A percentile compares a stretch with the other conserved stretches of the same genome.
These are phyloP conservation scores for Lactifluus hygrophoroides DNA, from an alignment of 768 basidiomycete species.

Conservation along the genomic window DNA sequence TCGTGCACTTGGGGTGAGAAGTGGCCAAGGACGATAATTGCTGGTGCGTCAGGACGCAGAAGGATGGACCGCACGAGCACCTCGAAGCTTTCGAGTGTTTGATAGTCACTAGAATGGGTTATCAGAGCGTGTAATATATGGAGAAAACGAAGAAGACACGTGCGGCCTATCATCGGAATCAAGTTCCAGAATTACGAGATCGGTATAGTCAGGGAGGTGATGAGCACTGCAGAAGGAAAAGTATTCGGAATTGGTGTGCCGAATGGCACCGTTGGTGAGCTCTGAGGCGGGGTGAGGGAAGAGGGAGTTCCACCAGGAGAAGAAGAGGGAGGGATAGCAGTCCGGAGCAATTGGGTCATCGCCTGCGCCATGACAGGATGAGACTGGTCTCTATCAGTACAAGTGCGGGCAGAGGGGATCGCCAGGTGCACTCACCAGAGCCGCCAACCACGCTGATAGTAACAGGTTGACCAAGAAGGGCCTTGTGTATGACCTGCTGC, in stretches of 20 bases:
- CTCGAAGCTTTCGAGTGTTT: slow-evolving; percentile 80
- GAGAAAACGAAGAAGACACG: slow-evolving; percentile 28
- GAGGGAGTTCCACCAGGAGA: slow-evolving; percentile 95
- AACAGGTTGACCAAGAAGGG: slow-evolving; percentile 74
- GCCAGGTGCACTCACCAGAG: slow-evolving; percentile 48
- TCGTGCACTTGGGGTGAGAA: slow-evolving; percentile 82
- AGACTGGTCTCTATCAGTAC: slow-evolving; percentile 43
- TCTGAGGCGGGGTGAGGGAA: slow-evolving; percentile 98
- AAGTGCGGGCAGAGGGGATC: not conserved
- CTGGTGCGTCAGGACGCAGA: slow-evolving; percentile 82
- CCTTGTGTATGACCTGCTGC: slow-evolving; percentile 76
- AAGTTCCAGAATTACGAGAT: slow-evolving; percentile 92
- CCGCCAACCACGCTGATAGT: slow-evolving; percentile 89
- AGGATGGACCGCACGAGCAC: slow-evolving; percentile 88
- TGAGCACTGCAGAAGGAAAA: slow-evolving; percentile 92
- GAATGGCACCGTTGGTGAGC: slow-evolving; percentile 94
- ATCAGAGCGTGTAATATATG: not conserved
- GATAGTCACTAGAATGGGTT: slow-evolving; percentile 43
- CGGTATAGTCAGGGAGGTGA: slow-evolving; percentile 88
- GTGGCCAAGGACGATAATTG: slow-evolving; percentile 91
- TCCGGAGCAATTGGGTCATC: slow-evolving; percentile 75
- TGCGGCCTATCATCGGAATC: slow-evolving; percentile 85
- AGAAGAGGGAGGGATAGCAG: slow-evolving; percentile 94
- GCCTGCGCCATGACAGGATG: slow-evolving; percentile 89
- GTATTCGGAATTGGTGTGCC: slow-evolving; percentile 86